Evolutionary conservation across 1,284 basidiomycete genomes (phyloP).

Genomic region (Tylopilus sp.): DNA sequence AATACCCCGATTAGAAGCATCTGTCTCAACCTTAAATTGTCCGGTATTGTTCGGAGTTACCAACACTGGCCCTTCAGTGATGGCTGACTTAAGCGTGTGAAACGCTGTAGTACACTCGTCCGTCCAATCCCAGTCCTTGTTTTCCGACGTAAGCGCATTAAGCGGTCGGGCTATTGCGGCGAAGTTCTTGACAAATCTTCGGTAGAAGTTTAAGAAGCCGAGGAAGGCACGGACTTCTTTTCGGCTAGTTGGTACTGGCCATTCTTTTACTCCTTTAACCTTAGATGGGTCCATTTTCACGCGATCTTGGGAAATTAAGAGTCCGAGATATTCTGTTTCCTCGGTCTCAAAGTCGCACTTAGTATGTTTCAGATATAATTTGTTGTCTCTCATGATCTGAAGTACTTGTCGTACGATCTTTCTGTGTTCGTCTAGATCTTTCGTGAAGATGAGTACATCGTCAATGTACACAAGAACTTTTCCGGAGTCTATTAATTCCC

Average conservation of each 20-base stretch:
- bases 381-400: background rate
- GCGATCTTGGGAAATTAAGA: background rate
- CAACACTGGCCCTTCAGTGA: background rate
- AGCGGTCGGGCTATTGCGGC: conserved; percentile 46
- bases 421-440: too few relatives aligned
- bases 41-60: too few relatives aligned
- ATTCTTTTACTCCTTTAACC: too few relatives aligned
- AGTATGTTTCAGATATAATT: background rate
- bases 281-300: background rate
- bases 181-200: conserved; percentile 53
- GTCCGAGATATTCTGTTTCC: conserved; percentile 8
- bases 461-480: background rate
- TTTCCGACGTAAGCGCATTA: conserved; percentile 27
- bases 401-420: background rate
- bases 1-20: background rate
- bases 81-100: background rate
- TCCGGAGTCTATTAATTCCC: background rate
- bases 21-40: background rate
- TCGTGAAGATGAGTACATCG: background rate
- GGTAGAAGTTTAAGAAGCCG: conserved; percentile 37
- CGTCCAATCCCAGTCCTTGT: background rate
- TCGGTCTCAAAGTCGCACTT: conserved; percentile 3
- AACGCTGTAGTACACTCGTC: background rate
- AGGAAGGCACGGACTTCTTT: conserved; percentile 51
- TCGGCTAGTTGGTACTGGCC: conserved; percentile 2